A percentile compares a stretch with the other conserved stretches of the same genome.
Conservation (phyloP, 257 asterid genomes). For the Cinchona pubescens region DNA sequence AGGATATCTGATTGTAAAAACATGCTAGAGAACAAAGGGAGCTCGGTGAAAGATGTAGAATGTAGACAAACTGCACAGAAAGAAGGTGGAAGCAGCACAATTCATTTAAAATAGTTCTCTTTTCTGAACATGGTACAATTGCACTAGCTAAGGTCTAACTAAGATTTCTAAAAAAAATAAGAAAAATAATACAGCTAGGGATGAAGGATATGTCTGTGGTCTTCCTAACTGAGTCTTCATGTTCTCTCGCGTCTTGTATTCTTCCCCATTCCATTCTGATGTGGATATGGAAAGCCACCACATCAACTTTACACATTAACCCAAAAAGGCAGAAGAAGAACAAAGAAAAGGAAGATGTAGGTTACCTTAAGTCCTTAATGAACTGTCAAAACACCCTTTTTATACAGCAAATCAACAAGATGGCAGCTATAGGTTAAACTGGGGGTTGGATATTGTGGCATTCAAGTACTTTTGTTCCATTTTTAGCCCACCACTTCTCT, state of each 20-base stretch:
- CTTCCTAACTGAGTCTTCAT: not conserved
- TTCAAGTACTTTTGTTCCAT: slow-evolving; percentile 54
- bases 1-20: slow-evolving; percentile 25
- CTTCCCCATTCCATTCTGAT: not conserved
- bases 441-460: slow-evolving; percentile 45
- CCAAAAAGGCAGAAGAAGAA: not conserved
- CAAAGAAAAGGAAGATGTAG: not conserved
- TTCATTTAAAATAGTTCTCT: slow-evolving; percentile 17
- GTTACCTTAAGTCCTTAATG: not conserved
- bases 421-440: slow-evolving; percentile 15
- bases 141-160: slow-evolving; percentile 10
- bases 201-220: slow-evolving; percentile 1
- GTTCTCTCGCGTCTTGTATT: not conserved
- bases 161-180: slow-evolving; percentile 2
- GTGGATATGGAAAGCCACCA: not conserved
- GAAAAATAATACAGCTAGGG: slow-evolving; percentile 1
- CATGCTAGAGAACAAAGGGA: slow-evolving; percentile 23
- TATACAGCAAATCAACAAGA: not conserved
- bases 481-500: slow-evolving; percentile 85
- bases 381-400: not conserved
- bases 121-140: slow-evolving; percentile 12
- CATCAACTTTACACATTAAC: not conserved
- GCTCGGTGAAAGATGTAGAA: slow-evolving; percentile 17
- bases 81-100: slow-evolving; percentile 49
- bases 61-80: slow-evolving; percentile 29